These are phyloP conservation scores for Wallacemonas collosoma DNA, from an alignment of 208 protist species.

Conservation along the genomic window DNA sequence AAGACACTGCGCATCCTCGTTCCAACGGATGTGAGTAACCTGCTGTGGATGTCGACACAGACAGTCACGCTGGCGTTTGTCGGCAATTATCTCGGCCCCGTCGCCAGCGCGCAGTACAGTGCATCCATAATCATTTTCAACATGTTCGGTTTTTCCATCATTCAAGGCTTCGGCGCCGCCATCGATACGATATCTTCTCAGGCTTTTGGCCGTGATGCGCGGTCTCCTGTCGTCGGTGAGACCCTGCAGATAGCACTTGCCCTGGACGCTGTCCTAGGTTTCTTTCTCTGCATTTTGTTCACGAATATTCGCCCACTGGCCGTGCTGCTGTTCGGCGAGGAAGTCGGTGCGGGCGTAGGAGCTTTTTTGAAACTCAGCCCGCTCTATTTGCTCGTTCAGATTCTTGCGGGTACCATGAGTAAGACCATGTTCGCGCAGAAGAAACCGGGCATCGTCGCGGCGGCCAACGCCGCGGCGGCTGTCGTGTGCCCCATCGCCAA, in stretches of 20 bases:
- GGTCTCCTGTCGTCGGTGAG: conserved; percentile 61
- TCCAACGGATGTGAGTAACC: conserved; percentile 55
- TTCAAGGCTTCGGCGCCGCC: conserved; percentile 57
- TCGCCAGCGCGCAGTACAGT: conserved; percentile 57
- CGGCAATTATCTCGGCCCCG: conserved; percentile 33
- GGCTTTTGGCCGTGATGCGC: conserved; percentile 54
- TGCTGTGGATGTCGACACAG: conserved; percentile 72
- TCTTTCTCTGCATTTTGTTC: conserved; percentile 61
- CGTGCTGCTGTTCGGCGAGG: conserved; percentile 40
- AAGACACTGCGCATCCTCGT: conserved; percentile 62
- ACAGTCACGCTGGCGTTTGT: conserved; percentile 65
- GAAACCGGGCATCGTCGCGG: conserved; percentile 45
- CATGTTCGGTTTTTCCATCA: conserved; percentile 61
- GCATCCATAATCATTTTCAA: conserved; percentile 72
- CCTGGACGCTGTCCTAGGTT: conserved; percentile 39
- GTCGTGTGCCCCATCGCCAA: conserved; percentile 50
- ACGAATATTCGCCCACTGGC: conserved; percentile 39
- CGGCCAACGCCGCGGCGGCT: conserved; percentile 51
- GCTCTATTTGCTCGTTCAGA: conserved; percentile 57
- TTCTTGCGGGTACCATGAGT: conserved; percentile 57
- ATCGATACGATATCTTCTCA: conserved; percentile 81
- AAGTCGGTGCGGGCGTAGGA: conserved; percentile 40
- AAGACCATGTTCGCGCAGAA: conserved; percentile 74
- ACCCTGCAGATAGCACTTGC: conserved; percentile 61
- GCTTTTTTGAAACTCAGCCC: conserved; percentile 55